Percentiles rank a stretch among this genome's conserved stretches.
These are phyloP conservation scores for Chlamydomonas reinhardtii DNA, from an alignment of 163 green algal species.

Conservation along the genomic window DNA sequence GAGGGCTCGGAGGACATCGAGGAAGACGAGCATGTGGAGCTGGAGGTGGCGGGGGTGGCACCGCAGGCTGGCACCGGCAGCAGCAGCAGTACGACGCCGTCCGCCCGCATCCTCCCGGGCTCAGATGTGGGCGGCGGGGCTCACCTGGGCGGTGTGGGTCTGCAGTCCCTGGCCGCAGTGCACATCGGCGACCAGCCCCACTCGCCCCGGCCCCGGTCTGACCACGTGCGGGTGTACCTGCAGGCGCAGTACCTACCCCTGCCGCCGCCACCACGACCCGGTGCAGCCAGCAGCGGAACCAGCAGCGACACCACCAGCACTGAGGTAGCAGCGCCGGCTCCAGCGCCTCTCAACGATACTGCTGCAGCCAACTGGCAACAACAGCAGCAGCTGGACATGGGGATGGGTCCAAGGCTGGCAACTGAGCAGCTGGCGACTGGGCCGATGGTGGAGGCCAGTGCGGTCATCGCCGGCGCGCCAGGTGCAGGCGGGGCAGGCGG, in stretches of 20 bases:
- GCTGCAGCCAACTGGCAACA: not conserved
- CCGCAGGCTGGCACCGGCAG: too few relatives aligned
- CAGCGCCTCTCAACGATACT: not conserved
- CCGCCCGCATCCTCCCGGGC: too few relatives aligned
- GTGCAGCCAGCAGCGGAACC: not conserved
- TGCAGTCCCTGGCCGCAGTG: not conserved
- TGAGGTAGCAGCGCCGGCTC: too few relatives aligned
- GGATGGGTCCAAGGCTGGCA: too few relatives aligned
- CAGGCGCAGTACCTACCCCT: slow-evolving; percentile 4
- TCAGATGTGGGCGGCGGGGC: too few relatives aligned
- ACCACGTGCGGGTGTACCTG: not conserved
- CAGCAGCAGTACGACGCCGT: too few relatives aligned
- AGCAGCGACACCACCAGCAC: not conserved
- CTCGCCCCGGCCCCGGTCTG: not conserved
- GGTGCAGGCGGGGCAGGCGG: not conserved
- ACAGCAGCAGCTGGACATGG: not conserved
- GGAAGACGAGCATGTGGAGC: too few relatives aligned
- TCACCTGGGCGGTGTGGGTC: not conserved
- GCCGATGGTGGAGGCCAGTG: not conserved
- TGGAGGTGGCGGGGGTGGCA: too few relatives aligned
- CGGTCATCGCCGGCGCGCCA: not conserved
- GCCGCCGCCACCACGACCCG: not conserved
- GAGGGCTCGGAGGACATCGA: too few relatives aligned
- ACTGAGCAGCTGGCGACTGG: too few relatives aligned
- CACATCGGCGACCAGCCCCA: not conserved